Evolutionary conservation across 208 protist genomes (phyloP).

Genomic region (Trypanosoma melophagium): DNA sequence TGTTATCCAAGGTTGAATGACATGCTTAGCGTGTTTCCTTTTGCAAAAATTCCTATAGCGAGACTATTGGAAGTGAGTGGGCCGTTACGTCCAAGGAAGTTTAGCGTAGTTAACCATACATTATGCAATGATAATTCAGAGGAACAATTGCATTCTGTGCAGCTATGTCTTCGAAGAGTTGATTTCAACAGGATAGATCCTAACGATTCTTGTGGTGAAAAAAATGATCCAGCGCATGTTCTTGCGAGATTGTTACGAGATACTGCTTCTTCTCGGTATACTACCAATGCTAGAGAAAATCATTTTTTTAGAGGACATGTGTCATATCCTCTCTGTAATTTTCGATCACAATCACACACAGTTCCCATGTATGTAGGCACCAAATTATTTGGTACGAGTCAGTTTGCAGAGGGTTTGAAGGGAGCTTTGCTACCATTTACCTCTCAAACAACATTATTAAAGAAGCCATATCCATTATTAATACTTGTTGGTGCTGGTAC

Average conservation of each 20-base stretch:
- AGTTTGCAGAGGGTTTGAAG: conserved; percentile 51
- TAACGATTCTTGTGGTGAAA: background rate
- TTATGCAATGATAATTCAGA: background rate
- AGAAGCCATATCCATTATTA: conserved; percentile 23
- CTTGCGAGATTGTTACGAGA: conserved; percentile 24
- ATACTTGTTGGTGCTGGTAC: conserved; percentile 77
- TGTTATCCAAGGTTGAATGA: conserved; percentile 80
- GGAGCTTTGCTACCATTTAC: conserved; percentile 17
- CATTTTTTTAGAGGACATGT: conserved; percentile 24
- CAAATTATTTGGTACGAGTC: conserved; percentile 54
- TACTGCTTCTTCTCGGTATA: conserved; percentile 16
- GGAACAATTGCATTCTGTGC: conserved; percentile 14
- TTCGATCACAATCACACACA: conserved; percentile 6
- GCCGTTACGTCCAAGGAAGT: conserved; percentile 70
- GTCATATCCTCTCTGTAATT: conserved; percentile 27
- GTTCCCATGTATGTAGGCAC: conserved; percentile 54
- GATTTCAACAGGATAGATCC: conserved; percentile 16
- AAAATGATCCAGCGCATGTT: conserved; percentile 7
- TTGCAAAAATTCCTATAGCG: conserved; percentile 72
- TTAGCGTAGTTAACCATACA: conserved; percentile 53
- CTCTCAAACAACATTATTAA: background rate
- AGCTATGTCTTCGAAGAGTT: conserved; percentile 34
- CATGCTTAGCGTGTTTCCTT: conserved; percentile 69
- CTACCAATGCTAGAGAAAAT: background rate
- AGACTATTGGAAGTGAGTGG: conserved; percentile 75